phyloP scores from a whole-genome alignment of 2,329 filamentous ascomycete genomes.

The Hypomyces rosellus region DNA sequence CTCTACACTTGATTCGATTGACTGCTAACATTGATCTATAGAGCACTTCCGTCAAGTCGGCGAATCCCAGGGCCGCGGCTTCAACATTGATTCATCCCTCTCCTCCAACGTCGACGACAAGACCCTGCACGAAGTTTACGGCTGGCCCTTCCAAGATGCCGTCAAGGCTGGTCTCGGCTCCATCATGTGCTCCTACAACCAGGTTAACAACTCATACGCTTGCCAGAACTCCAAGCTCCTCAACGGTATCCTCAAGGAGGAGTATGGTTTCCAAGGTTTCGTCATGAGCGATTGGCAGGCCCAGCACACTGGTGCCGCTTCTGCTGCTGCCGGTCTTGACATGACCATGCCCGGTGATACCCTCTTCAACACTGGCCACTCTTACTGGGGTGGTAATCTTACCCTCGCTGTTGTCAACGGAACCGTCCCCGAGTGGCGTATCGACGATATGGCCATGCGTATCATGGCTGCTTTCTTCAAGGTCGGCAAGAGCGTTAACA shows the following conservation, averaged over 20 bases:
- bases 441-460: conserved; percentile 89
- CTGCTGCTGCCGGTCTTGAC: conserved; percentile 67
- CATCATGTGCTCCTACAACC: conserved; percentile 66
- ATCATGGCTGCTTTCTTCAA: conserved; percentile 69
- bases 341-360: conserved; percentile 90
- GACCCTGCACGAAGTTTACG: conserved; percentile 68
- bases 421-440: conserved; percentile 75
- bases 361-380: conserved; percentile 62
- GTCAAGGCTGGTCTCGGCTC: conserved; percentile 59
- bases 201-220: conserved; percentile 71
- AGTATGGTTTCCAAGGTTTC: conserved; percentile 76
- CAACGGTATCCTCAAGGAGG: conserved; percentile 70
- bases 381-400: conserved; percentile 81
- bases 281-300: conserved; percentile 77
- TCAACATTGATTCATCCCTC: conserved; percentile 53
- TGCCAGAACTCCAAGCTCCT: conserved; percentile 74
- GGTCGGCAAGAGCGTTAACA: conserved; percentile 48
- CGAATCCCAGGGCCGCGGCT: conserved; percentile 49
- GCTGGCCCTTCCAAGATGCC: conserved; percentile 73
- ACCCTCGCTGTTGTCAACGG: conserved; percentile 85
- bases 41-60: conserved; percentile 65
- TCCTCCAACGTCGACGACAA: conserved; percentile 65
- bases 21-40: conserved; percentile 7
- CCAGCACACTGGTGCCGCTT: conserved; percentile 62
- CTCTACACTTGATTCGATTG: no score